Evolutionary conservation across 2,329 filamentous ascomycete genomes (phyloP).

Genomic region (Atkinsonella hypoxylon): DNA sequence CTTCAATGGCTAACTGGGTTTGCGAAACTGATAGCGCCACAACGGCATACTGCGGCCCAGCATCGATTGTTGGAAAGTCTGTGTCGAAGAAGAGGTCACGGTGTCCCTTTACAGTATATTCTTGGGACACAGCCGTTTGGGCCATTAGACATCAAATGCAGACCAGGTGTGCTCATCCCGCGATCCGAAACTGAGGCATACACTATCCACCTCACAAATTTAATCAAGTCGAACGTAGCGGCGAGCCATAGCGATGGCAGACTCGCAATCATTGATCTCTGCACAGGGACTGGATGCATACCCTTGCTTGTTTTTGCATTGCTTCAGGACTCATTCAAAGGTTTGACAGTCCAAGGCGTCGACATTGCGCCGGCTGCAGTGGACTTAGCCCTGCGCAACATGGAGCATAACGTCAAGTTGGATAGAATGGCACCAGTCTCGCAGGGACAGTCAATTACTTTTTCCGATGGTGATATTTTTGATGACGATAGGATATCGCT

Average conservation of each 20-base stretch:
- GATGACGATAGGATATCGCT: slow-evolving; percentile 23
- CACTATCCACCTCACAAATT: slow-evolving; percentile 39
- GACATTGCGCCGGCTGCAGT: slow-evolving; percentile 62
- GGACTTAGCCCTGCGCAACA: slow-evolving; percentile 52
- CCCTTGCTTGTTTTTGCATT: slow-evolving; percentile 60
- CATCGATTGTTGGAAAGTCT: slow-evolving; percentile 24
- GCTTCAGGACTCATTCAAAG: slow-evolving; percentile 30
- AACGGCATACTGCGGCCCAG: slow-evolving; percentile 5
- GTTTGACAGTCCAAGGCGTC: slow-evolving; percentile 49
- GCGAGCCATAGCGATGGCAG: slow-evolving; percentile 8
- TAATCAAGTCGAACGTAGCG: slow-evolving; percentile 22
- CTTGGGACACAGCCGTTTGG: slow-evolving; percentile 85
- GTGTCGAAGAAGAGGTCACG: slow-evolving; percentile 39
- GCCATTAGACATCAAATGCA: slow-evolving; percentile 64
- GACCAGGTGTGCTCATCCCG: slow-evolving; percentile 72
- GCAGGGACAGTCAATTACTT: slow-evolving; percentile 23
- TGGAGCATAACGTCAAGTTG: slow-evolving; percentile 43
- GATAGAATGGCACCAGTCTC: slow-evolving; percentile 12
- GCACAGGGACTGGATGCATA: slow-evolving; percentile 86
- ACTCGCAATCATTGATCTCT: slow-evolving; percentile 68
- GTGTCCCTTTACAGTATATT: slow-evolving; percentile 79
- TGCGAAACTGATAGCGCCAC: slow-evolving; percentile 22
- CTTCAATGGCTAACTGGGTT: slow-evolving; percentile 62
- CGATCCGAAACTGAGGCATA: slow-evolving; percentile 66
- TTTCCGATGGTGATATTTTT: slow-evolving; percentile 40